Evolutionary conservation across 768 basidiomycete species (phyloP), one percentile per base, ranked within the genome.

Genomic region (Boletus insuetus): DNA sequence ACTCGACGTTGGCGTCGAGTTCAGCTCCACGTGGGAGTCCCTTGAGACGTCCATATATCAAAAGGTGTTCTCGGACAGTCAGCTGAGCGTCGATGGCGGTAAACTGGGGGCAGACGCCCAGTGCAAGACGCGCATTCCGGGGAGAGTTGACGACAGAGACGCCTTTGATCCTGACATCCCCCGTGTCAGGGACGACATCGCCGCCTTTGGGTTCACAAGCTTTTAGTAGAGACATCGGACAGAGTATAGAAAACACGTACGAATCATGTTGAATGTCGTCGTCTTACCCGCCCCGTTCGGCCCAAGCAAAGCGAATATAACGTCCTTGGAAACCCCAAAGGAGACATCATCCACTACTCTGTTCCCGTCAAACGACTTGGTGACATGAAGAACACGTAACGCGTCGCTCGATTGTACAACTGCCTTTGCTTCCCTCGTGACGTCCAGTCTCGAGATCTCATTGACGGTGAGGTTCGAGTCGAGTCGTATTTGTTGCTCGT

Each of bases 201-300:
- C 87, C 87, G 24, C 87, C 86, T 87, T 58, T 44, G n/a, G 39
- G 20, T 44, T 26, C 37, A 31, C 14, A 13, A 16, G 26, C 17
- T 1, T 2, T 65, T 19, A 56, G 40, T 19, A 11, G 3, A 20
- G 9, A 46, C 13, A 4, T 17, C 4, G 34, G 13, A 39, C 10
- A 8, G 17, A 29, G 14, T 11, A 20, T 26, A 40, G 0, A 17
- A 20, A 26, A 24, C 14, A 76, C 86, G 53, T 62, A 87, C 87
- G 84, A 55, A 92, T 90, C 64, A 89, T 80, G 58, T 90, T 88
- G 69, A 91, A 89, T 0, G 84, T 86, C 0, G 90, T 90, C 12
- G 87, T 91, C 70, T 91, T 91, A 0, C 90, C 89, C 9, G 89
- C 90, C 8, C 90, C 90, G 59, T 91, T 92, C 1, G 90, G 90